phyloP scores from a whole-genome alignment of 2,329 filamentous ascomycete species.

The Curvularia spicifera region DNA sequence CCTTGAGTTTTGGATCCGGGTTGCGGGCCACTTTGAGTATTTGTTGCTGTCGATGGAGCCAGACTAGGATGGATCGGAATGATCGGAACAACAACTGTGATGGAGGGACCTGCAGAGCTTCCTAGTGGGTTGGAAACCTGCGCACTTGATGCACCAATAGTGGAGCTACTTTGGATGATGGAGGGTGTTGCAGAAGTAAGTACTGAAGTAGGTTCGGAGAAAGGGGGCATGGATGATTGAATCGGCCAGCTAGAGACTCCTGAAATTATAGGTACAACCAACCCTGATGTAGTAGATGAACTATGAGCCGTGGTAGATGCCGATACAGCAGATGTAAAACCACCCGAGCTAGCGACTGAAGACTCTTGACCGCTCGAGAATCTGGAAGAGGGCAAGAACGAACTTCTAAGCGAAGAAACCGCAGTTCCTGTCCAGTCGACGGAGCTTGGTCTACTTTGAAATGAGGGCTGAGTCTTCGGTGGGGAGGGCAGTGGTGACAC shows the following conservation, averaged over 20 bases:
- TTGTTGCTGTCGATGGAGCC: background rate
- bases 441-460: background rate
- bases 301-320: background rate
- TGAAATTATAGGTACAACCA: background rate
- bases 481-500: background rate
- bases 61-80: background rate
- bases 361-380: background rate
- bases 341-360: background rate
- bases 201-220: background rate
- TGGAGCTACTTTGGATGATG: background rate
- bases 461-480: background rate
- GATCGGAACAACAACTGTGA: background rate
- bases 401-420: background rate
- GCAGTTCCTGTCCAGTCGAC: background rate
- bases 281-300: background rate
- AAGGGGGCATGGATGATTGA: background rate
- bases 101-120: background rate
- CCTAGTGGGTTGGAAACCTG: background rate
- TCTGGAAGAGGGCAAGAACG: background rate
- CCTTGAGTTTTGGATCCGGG: background rate
- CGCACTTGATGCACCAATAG: background rate
- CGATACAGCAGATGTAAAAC: background rate
- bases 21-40: background rate
- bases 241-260: background rate
- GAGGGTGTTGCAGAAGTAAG: background rate